phyloP scores from a whole-genome alignment of 2,329 filamentous ascomycete genomes.

The Apiospora kogelbergensis region DNA sequence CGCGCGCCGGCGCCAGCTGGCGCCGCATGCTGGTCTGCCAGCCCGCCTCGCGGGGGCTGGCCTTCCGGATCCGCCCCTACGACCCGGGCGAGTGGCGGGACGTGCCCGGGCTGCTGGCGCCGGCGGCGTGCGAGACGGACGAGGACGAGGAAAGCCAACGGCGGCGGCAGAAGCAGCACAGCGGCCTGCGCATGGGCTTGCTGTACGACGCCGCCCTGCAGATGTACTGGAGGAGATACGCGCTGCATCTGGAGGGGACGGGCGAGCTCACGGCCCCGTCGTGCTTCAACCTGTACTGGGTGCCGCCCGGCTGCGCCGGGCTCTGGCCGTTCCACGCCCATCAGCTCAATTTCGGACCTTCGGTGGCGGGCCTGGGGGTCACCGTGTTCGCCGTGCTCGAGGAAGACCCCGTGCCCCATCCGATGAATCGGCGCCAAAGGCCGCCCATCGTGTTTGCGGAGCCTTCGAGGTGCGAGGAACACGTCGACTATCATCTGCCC shows the following conservation, averaged over 20 bases:
- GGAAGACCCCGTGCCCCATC: too few species aligned
- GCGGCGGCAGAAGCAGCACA: too few species aligned
- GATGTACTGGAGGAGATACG: too few species aligned
- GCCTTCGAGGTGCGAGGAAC: too few species aligned
- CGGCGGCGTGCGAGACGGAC: not conserved
- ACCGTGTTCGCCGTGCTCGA: not conserved
- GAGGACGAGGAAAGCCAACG: not conserved
- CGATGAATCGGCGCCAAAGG: too few species aligned
- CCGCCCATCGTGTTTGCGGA: too few species aligned
- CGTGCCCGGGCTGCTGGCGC: not conserved
- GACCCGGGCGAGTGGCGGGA: too few species aligned
- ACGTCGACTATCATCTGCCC: too few species aligned
- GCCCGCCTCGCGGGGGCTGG: not conserved
- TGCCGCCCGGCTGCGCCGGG: not conserved
- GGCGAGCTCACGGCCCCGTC: not conserved
- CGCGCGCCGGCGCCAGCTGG: not conserved
- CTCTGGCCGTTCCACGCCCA: not conserved
- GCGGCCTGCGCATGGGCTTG: not conserved
- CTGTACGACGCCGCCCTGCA: not conserved
- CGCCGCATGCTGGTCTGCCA: not conserved
- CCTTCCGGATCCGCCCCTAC: too few species aligned
- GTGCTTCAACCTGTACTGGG: not conserved
- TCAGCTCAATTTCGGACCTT: not conserved
- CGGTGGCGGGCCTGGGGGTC: not conserved
- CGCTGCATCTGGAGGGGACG: not conserved